phyloP scores from a whole-genome alignment of 2,329 filamentous ascomycete species.

The Exserohilum rostratum region DNA sequence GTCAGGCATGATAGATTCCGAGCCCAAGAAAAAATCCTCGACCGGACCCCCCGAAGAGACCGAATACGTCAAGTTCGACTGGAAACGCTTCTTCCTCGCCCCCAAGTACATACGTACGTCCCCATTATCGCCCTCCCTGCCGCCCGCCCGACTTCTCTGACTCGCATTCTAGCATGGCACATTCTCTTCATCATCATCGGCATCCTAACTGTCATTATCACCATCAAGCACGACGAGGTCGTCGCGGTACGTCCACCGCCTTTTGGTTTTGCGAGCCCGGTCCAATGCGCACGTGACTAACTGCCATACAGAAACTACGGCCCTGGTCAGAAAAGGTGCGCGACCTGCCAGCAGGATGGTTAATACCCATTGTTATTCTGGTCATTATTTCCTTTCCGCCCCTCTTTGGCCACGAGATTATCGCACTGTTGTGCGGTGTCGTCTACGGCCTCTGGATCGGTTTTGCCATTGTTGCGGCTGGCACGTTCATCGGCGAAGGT shows the following conservation, averaged over 20 bases:
- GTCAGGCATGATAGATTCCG: constrained; percentile 24
- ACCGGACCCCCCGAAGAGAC: constrained; percentile 35
- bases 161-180: constrained; percentile 36
- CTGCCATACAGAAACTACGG: constrained; percentile 32
- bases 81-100: constrained; percentile 42
- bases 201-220: constrained; percentile 36
- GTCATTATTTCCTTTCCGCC: constrained; percentile 45
- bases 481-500: constrained; percentile 45
- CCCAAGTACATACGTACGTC: constrained; percentile 46
- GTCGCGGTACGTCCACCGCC: constrained; percentile 32
- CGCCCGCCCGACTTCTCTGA: constrained; percentile 9
- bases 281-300: constrained; percentile 13
- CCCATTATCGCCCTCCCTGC: not conserved
- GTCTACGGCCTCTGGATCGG: constrained; percentile 45
- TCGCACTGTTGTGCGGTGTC: constrained; percentile 44
- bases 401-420: constrained; percentile 43
- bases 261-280: not conserved
- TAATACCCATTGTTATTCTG: constrained; percentile 44
- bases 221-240: constrained; percentile 39
- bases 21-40: constrained; percentile 22
- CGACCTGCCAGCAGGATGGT: constrained; percentile 44
- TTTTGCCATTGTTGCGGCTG: constrained; percentile 42
- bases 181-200: constrained; percentile 36
- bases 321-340: constrained; percentile 45
- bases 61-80: constrained; percentile 41